phyloP scores from a whole-genome alignment of 1,284 basidiomycete species.

The Schizopora paradoxa region DNA sequence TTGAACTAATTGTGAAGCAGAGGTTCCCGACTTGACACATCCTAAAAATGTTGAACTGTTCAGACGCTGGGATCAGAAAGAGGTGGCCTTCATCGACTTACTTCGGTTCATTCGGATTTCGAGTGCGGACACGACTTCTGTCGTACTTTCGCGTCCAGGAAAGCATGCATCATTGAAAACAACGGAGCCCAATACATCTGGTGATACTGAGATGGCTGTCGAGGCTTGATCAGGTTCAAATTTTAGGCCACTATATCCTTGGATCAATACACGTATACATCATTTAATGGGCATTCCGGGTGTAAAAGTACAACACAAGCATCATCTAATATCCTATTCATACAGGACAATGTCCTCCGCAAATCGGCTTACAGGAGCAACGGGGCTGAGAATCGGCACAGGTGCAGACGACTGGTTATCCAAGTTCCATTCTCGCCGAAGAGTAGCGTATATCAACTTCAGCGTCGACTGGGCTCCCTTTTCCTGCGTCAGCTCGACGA shows the following conservation, averaged over 20 bases:
- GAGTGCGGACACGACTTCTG: conserved; percentile 42
- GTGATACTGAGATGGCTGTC: conserved; percentile 10
- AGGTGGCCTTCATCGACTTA: conserved; percentile 69
- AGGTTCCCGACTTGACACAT: conserved; percentile 83
- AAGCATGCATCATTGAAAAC: conserved; percentile 34
- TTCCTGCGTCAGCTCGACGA: conserved; percentile 72
- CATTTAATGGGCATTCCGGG: too few species aligned
- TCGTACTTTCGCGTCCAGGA: conserved; percentile 53
- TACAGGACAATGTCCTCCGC: neutral
- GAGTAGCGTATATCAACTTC: conserved; percentile 62
- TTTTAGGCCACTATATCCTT: too few species aligned
- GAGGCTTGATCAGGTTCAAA: conserved; percentile 8
- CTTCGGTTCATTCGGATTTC: conserved; percentile 72
- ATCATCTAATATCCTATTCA: too few species aligned
- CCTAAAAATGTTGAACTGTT: conserved; percentile 67
- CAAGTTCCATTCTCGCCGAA: conserved; percentile 71
- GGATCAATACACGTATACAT: too few species aligned
- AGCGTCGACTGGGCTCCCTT: conserved; percentile 81
- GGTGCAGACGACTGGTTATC: conserved; percentile 26
- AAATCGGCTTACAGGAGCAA: neutral
- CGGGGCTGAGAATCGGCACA: neutral
- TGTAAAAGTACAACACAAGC: too few species aligned
- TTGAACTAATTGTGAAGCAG: conserved; percentile 34
- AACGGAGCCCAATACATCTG: neutral
- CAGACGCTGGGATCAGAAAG: conserved; percentile 72